These are phyloP conservation scores for Aegilops longissima DNA, from an alignment of 176 grass and related monocot genomes.

Conservation along the genomic window DNA sequence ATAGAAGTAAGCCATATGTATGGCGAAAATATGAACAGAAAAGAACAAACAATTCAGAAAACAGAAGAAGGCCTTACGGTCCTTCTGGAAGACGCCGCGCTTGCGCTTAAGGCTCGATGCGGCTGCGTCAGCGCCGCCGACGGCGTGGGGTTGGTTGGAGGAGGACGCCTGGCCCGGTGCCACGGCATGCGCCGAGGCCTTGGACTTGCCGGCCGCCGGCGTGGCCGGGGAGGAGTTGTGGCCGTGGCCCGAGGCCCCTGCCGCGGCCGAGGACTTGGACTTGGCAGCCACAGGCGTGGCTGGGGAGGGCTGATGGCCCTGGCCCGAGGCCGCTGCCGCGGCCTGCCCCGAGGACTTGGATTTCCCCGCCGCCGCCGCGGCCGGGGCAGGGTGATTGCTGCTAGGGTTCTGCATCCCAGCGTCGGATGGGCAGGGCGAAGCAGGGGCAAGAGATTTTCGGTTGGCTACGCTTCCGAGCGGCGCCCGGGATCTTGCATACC, in stretches of 20 bases:
- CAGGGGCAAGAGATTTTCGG: background rate
- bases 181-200: constrained; percentile 26
- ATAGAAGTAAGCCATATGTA: background rate
- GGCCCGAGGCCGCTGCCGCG: background rate
- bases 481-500: background rate
- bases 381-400: background rate
- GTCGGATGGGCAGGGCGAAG: background rate
- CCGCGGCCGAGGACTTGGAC: background rate
- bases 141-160: constrained; percentile 36
- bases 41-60: background rate
- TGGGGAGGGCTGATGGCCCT: background rate
- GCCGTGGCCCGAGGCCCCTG: background rate
- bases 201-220: constrained; percentile 23
- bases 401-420: constrained; percentile 17
- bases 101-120: constrained; percentile 80
- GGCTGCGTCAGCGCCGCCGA: constrained; percentile 26
- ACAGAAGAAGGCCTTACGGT: constrained; percentile 39
- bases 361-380: background rate
- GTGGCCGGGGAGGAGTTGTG: constrained; percentile 11
- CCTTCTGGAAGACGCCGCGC: constrained; percentile 89
- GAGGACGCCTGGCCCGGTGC: constrained; percentile 20
- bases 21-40: background rate
- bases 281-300: constrained; percentile 12
- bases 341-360: constrained; percentile 1
- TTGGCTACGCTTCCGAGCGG: background rate